Conservation (phyloP, 208 protist genomes). For the Crithidia fasciculata region DNA sequence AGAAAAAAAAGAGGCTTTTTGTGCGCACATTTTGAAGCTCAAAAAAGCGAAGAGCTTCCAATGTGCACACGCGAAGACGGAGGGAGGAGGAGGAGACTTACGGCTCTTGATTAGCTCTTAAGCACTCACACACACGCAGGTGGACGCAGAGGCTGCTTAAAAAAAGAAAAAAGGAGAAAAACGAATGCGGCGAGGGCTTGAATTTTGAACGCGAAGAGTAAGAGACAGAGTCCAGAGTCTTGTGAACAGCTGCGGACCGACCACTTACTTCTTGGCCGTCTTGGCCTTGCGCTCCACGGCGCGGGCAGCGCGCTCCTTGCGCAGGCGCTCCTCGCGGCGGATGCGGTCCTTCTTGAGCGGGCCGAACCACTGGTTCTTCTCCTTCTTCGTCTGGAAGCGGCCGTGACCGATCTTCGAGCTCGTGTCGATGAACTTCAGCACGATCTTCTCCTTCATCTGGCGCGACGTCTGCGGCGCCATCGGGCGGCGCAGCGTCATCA, state of each 20-base stretch:
- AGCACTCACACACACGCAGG: too few relatives aligned
- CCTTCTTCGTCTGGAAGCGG: constrained; percentile 98
- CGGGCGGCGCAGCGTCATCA: constrained; percentile 98
- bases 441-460: constrained; percentile 92
- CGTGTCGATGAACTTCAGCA: constrained; percentile 99
- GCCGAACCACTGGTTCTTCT: constrained; percentile 98
- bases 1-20: not conserved
- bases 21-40: not conserved
- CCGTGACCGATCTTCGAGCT: constrained; percentile 99
- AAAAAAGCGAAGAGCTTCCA: too few relatives aligned
- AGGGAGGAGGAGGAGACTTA: not conserved
- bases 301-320: constrained; percentile 83
- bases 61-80: not conserved
- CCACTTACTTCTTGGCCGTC: constrained; percentile 41
- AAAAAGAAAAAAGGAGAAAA: too few relatives aligned
- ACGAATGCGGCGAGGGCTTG: too few relatives aligned
- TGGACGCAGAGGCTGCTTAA: too few relatives aligned
- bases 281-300: constrained; percentile 81
- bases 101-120: not conserved
- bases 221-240: too few relatives aligned
- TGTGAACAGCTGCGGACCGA: too few relatives aligned
- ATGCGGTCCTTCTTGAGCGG: constrained; percentile 94
- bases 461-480: constrained; percentile 90
- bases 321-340: constrained; percentile 81
- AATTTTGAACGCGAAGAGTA: too few relatives aligned